Base-by-base conservation (phyloP, 495 filamentous ascomycete species). In the Neurospora sp. region DNA sequence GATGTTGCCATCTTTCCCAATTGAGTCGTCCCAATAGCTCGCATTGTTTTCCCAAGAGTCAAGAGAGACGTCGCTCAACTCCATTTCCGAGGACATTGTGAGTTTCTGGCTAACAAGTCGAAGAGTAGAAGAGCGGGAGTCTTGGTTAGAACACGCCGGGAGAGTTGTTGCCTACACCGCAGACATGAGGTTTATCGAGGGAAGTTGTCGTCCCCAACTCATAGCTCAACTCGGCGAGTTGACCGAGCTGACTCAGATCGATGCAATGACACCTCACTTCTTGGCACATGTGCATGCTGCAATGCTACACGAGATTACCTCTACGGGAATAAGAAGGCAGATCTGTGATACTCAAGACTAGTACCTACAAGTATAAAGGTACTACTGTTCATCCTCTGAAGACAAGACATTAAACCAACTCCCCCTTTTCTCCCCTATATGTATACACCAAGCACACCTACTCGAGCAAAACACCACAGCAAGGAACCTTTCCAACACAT, bases 1-100 rank as follows among this genome's bases (percentile, higher is more conserved):
- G 27, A 79, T 77, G 72, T 84, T 85, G 69, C 83, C 83, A 27
- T 77, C 71, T 12, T 47, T 53, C 44, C 80, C 81, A 74, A 85
- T 80, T 31, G 72, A 69, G 9, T 73, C 71, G 76, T 85, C 78
- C 83, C 83, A 85, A 72, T 71, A 73, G 27, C 70, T 14, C 3
- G 83, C 83, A 68, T 80, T 81, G 41, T 59, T 71, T n/a, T 81
- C 75, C 83, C 83, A 84, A 35, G 69, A 22, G 39, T 71, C 42
- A 69, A 82, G 75, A 65, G 78, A 59, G n/a, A 42, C 44, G 35
- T 37, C 40, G 41, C 5, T 8, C 4, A 59, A 12, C 5, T 31
- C 0, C 22, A 31, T 31, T 53, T 14, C 6, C 9, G 68, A 39
- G n/a, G 16, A n/a, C 35, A 69, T 69, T 3, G 53, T 61, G 53